These are phyloP conservation scores for Trichoderma erinaceum DNA, from an alignment of 495 filamentous ascomycete genomes.

Conservation along the genomic window DNA sequence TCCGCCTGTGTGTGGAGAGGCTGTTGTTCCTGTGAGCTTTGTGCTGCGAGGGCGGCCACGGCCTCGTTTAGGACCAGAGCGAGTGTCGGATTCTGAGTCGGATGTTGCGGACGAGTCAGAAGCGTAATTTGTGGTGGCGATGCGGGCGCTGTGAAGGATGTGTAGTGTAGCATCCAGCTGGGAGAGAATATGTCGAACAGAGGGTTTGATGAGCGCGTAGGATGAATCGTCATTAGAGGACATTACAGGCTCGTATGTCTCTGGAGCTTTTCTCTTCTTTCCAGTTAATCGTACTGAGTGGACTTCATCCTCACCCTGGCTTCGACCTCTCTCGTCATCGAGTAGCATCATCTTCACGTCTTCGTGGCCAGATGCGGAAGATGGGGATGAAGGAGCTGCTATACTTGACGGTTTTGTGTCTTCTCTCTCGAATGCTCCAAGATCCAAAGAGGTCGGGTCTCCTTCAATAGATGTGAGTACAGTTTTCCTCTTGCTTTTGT, in stretches of 20 bases:
- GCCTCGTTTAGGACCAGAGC: slow-evolving; percentile 15
- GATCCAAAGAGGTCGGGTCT: not conserved
- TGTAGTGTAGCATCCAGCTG: slow-evolving; percentile 60
- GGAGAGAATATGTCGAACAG: slow-evolving; percentile 56
- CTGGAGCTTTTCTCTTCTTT: slow-evolving; percentile 18
- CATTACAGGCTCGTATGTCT: slow-evolving; percentile 22
- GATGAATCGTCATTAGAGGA: slow-evolving; percentile 54
- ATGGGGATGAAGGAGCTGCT: not conserved
- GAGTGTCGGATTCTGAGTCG: slow-evolving; percentile 26
- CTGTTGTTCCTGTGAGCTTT: not conserved
- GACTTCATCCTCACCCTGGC: slow-evolving; percentile 18
- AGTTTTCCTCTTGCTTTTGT: slow-evolving; percentile 18
- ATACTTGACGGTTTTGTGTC: not conserved
- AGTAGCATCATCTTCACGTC: slow-evolving; percentile 15
- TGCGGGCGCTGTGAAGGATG: slow-evolving; percentile 58
- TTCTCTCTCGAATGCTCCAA: not conserved
- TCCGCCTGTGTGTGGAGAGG: not conserved
- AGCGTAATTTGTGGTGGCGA: slow-evolving; percentile 32
- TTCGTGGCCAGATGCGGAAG: slow-evolving; percentile 11
- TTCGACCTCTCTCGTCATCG: slow-evolving; percentile 20
- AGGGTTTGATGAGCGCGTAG: slow-evolving; percentile 53
- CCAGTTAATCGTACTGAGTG: slow-evolving; percentile 21
- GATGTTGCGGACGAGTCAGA: slow-evolving; percentile 32
- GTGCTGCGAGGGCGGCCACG: slow-evolving; percentile 22
- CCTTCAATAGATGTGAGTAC: slow-evolving; percentile 16